Conservation (phyloP, 2,329 filamentous ascomycete species). For the Lasiodiplodia theobromae region DNA sequence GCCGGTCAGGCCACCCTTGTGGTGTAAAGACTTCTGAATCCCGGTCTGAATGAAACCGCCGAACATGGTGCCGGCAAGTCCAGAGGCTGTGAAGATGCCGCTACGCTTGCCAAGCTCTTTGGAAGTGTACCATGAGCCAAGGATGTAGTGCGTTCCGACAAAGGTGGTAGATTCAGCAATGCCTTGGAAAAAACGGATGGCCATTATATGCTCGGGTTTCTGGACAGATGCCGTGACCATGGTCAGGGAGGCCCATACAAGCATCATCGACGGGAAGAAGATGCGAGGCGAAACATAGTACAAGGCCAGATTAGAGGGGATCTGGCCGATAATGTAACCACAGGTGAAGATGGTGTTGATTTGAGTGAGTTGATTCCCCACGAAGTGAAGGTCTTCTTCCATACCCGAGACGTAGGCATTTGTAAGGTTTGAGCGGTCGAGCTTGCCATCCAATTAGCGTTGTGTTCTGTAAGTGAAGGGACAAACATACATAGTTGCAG, state of each 20-base stretch:
- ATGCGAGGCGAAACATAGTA: conserved; percentile 69
- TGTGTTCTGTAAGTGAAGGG: not conserved
- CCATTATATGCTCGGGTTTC: conserved; percentile 64
- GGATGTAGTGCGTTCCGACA: conserved; percentile 65
- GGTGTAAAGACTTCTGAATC: conserved; percentile 54
- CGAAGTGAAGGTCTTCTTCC: conserved; percentile 49
- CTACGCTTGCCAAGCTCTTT: conserved; percentile 68
- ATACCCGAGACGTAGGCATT: conserved; percentile 54
- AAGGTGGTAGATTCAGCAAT: conserved; percentile 65
- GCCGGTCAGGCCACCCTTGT: conserved; percentile 57
- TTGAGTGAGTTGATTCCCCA: conserved; percentile 51
- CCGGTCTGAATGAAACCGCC: conserved; percentile 68
- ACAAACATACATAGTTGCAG: conserved; percentile 37
- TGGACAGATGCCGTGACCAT: conserved; percentile 65
- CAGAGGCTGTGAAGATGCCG: conserved; percentile 67
- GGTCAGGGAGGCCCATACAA: conserved; percentile 69
- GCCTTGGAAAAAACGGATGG: conserved; percentile 62
- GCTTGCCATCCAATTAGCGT: conserved; percentile 34
- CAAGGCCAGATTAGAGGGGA: conserved; percentile 67
- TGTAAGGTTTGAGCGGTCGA: conserved; percentile 51
- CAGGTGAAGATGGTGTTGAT: conserved; percentile 55
- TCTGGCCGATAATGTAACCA: conserved; percentile 62
- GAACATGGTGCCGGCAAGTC: conserved; percentile 67
- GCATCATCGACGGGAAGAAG: conserved; percentile 70
- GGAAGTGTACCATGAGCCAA: conserved; percentile 68